Percentiles rank a stretch among this genome's conserved stretches.
phyloP scores from a whole-genome alignment of 202 grass and related monocot species.

The Setaria viridis region DNA sequence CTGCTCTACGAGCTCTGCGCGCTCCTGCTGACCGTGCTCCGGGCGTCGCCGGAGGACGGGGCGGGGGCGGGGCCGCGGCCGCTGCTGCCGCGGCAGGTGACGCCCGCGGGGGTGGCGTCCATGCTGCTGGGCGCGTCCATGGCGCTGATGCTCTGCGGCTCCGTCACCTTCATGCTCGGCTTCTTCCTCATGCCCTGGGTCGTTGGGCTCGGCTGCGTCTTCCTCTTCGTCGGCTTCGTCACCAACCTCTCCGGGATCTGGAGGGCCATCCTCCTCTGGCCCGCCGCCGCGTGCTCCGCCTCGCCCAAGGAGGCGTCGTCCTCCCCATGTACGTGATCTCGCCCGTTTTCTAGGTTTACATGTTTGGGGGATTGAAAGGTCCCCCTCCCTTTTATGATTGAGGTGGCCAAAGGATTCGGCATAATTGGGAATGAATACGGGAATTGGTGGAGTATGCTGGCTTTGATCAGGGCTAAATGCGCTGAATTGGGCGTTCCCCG shows the following conservation, averaged over 20 bases:
- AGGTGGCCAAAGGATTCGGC: background rate
- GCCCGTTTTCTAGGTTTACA: background rate
- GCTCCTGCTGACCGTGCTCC: constrained; percentile 58
- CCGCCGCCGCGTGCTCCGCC: constrained; percentile 25
- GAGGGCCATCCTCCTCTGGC: constrained; percentile 67
- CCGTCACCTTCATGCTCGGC: constrained; percentile 82
- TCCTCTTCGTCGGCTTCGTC: constrained; percentile 80
- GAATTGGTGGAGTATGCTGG: background rate
- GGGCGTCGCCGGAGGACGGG: constrained; percentile 38
- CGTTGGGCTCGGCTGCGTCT: constrained; percentile 69
- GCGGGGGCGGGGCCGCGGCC: background rate
- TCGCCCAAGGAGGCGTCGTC: constrained; percentile 27
- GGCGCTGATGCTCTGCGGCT: constrained; percentile 87
- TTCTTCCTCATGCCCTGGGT: constrained; percentile 98
- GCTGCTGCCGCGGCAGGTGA: constrained; percentile 51
- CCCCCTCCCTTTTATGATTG: background rate
- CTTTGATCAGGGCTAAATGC: background rate
- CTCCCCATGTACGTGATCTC: constrained; percentile 61
- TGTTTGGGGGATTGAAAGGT: background rate
- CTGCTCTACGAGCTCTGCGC: constrained; percentile 77
- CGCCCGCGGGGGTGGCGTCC: constrained; percentile 68
- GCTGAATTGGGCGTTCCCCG: background rate
- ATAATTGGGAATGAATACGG: background rate
- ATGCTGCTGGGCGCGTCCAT: constrained; percentile 79
- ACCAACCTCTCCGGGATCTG: constrained; percentile 72